Base-by-base conservation (phyloP, 805 yeast species). In the Hemisphaericaspora nanyangensis region DNA sequence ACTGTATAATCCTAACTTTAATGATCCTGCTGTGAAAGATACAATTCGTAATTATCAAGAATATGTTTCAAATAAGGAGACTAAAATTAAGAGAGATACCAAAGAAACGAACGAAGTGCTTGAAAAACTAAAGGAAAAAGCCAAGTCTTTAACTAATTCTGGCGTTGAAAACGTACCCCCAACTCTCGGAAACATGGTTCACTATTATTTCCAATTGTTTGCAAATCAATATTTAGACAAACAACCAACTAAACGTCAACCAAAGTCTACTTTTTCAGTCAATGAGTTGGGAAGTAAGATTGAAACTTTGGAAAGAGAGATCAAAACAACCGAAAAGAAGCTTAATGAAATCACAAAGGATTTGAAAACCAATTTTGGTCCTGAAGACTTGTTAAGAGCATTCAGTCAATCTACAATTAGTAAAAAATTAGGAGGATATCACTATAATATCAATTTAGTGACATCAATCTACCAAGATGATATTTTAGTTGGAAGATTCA, bases 11-110 rank as follows among this genome's bases (percentile, higher is more conserved):
- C 86, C 85, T 34, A 84, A 88, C 51, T 78, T 88, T 63, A 88
- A 90, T 55, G 96, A 90, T 60, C 77, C 79, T 6, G 95, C 90
- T 0, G 96, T 90, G 15, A 87, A 87, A 56, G 74, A 68, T 16
- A 80, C 90, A 1, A 80, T 88, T 13, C 65, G 74, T 15, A 63
- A 65, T 0, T 82, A 60, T 53, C 76, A 74, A 32, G 72, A 76
- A 45, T 70, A 74, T 47, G 48, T 59, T 7, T 71, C 75, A 8
- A 72, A 72, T 45, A 59, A 63, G 29, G 60, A 50, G 10, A 55
- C 47, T 4, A 35, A 32, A 22, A 25, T 35, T 3, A 29, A 17
- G 16, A 32, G 29, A 5, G 39, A 34, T 11, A 24, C 35, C 7
- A 32, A 20, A 11, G 43, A 35, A 19, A 35, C 43, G 11, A 33